Evolutionary conservation across 257 asterid genomes (phyloP), one percentile per base, ranked within the genome.

Genomic region (Solanum megistacrolobum): DNA sequence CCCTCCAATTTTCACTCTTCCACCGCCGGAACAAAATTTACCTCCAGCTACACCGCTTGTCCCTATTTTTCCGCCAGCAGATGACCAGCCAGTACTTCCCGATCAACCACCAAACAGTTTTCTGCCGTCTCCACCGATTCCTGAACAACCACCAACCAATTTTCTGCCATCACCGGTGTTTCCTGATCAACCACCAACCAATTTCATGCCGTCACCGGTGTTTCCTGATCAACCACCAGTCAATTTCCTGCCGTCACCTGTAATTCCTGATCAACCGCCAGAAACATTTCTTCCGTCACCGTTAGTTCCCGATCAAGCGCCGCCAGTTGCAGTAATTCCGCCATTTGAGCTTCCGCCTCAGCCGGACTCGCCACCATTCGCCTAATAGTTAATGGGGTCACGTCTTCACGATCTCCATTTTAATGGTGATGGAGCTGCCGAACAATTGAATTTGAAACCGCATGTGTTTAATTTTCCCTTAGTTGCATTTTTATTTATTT

Each of bases 341-440:
- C 84, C 84, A 25, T 79, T 79, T 79, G 38, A 79, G 65, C 84
- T 79, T 25, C 89, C 87, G 35, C 89, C 89, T 11, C 48, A 78
- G 60, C 82, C 89, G 6, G 87, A 87, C 41, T 84, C 87, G 8
- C 91, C 91, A 55, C 91, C 91, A 29, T 86, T 68, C 69, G 58
- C 84, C 84, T 46, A 66, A 72, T 82, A 34, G 23, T 23, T 20
- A 4, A 46, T 46, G 29, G 29, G 12, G 2, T 52, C 58, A 48
- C 60, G 21, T 48, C 60, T 48, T 48, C 60, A 48, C 5, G 13
- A 14, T n/a, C 12, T 12, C 43, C 23, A 16, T 31, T 31, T 29
- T 29, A 29, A 29, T 29, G 31, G 31, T 29, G 31, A 29, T 29
- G 31, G 31, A 29, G 31, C 31, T 29, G 31, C 31, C 31, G 31